Percentiles rank a stretch among this genome's conserved stretches.
Evolutionary conservation across 2,329 filamentous ascomycete genomes (phyloP).

Genomic region (Rutstroemia sp.): DNA sequence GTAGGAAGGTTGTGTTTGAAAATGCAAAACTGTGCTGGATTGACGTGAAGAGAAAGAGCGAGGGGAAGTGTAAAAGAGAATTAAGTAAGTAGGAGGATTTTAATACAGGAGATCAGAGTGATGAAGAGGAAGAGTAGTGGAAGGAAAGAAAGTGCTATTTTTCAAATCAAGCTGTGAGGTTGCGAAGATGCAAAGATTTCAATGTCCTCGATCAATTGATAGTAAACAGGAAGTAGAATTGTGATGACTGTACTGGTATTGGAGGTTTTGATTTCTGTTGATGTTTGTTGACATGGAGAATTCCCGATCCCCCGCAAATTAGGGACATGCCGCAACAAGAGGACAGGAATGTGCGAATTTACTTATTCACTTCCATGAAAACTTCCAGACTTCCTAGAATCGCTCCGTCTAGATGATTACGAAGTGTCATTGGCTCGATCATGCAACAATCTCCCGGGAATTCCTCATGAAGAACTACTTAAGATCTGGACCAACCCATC

Average conservation of each 20-base stretch:
- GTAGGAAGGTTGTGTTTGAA: too few species aligned
- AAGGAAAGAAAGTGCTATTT: background rate
- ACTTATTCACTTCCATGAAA: too few species aligned
- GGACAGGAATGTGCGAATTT: background rate
- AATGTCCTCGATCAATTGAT: background rate
- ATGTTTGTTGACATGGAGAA: conserved; percentile 9
- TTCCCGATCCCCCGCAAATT: background rate
- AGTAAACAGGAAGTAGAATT: background rate
- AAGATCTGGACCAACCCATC: too few species aligned
- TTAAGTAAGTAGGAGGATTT: background rate
- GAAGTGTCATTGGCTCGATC: too few species aligned
- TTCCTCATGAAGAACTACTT: too few species aligned
- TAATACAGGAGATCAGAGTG: background rate
- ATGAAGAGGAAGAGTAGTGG: background rate
- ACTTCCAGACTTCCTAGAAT: too few species aligned
- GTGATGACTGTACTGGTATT: background rate
- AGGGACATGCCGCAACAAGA: conserved; percentile 4
- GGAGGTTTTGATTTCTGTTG: conserved; percentile 1
- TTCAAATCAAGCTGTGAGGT: background rate
- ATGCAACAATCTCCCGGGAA: too few species aligned
- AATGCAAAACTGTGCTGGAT: background rate
- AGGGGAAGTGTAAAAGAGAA: background rate
- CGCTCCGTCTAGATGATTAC: too few species aligned
- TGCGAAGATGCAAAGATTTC: background rate
- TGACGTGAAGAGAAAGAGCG: conserved; percentile 3